phyloP scores from a whole-genome alignment of 495 filamentous ascomycete genomes.

The Lophiostoma macrostomum region DNA sequence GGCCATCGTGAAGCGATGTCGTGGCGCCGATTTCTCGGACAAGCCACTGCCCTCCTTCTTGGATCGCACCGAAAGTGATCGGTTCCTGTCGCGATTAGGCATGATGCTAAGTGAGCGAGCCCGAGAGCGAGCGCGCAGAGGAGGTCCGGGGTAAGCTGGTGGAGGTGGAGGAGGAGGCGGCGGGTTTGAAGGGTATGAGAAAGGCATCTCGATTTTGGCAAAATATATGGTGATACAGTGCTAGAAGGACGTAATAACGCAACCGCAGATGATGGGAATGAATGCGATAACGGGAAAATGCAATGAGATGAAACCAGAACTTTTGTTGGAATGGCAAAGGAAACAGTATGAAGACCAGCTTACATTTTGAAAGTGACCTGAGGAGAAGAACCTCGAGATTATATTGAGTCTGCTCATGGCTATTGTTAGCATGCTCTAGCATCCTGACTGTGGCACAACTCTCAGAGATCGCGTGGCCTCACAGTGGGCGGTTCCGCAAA shows the following conservation, averaged over 20 bases:
- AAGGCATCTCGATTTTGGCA: slow-evolving; percentile 22
- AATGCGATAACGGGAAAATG: neutral
- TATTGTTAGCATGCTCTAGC: slow-evolving; percentile 28
- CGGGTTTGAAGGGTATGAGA: slow-evolving; percentile 30
- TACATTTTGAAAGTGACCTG: slow-evolving; percentile 36
- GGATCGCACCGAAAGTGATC: slow-evolving; percentile 45
- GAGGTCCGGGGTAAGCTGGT: slow-evolving; percentile 24
- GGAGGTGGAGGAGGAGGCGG: slow-evolving; percentile 31
- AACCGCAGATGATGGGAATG: neutral
- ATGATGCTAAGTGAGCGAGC: slow-evolving; percentile 34
- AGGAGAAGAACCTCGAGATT: slow-evolving; percentile 17
- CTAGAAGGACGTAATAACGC: neutral
- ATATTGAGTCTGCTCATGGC: slow-evolving; percentile 26
- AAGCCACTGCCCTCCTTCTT: slow-evolving; percentile 35
- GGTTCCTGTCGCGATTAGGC: slow-evolving; percentile 37
- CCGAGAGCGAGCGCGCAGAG: slow-evolving; percentile 30
- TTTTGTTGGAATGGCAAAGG: slow-evolving; percentile 8
- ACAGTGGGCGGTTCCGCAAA: slow-evolving; percentile 23
- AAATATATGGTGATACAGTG: slow-evolving; percentile 6
- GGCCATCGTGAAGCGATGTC: slow-evolving; percentile 70
- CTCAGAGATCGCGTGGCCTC: slow-evolving; percentile 2
- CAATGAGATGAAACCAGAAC: neutral
- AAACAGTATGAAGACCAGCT: slow-evolving; percentile 40
- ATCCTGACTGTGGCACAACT: neutral
- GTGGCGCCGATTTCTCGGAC: slow-evolving; percentile 40